These are phyloP conservation scores for Mollisia scopiformis DNA, from an alignment of 2,329 filamentous ascomycete species.

Conservation along the genomic window DNA sequence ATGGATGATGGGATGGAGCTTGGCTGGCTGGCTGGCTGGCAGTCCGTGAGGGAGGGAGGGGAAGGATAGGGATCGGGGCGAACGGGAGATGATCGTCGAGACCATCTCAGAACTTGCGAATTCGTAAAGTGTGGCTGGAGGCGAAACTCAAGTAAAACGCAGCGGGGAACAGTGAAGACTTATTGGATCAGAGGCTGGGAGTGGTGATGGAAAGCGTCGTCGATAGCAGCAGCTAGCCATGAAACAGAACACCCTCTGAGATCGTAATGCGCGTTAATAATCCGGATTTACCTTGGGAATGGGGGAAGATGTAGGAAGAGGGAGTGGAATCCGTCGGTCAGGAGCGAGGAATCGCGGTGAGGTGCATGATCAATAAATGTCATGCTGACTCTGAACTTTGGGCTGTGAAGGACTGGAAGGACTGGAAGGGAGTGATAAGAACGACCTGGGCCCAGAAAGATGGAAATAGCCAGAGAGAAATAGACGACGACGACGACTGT, in stretches of 20 bases:
- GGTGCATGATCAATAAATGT: neutral
- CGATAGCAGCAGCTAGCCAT: slow-evolving; percentile 4
- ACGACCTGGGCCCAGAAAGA: neutral
- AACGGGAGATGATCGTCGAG: neutral
- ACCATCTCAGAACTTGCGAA: too few species aligned
- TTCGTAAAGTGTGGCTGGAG: neutral
- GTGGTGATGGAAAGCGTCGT: slow-evolving; percentile 6
- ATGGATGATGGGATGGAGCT: neutral
- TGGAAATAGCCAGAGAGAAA: neutral
- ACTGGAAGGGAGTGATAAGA: neutral
- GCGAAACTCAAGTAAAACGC: neutral
- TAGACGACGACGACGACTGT: too few species aligned
- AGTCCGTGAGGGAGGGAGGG: neutral
- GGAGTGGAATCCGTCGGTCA: too few species aligned
- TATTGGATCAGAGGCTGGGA: too few species aligned
- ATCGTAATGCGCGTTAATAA: slow-evolving; percentile 3
- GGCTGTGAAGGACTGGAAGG: neutral
- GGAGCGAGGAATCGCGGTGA: neutral
- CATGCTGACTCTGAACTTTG: slow-evolving; percentile 1
- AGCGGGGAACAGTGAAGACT: neutral
- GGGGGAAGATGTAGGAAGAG: neutral
- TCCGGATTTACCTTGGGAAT: slow-evolving; percentile 3
- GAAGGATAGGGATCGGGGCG: neutral
- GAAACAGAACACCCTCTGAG: slow-evolving; percentile 12
- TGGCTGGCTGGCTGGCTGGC: too few species aligned